Conservation (phyloP, 345 rosid species). For the Diplotaxis tenuifolia region DNA sequence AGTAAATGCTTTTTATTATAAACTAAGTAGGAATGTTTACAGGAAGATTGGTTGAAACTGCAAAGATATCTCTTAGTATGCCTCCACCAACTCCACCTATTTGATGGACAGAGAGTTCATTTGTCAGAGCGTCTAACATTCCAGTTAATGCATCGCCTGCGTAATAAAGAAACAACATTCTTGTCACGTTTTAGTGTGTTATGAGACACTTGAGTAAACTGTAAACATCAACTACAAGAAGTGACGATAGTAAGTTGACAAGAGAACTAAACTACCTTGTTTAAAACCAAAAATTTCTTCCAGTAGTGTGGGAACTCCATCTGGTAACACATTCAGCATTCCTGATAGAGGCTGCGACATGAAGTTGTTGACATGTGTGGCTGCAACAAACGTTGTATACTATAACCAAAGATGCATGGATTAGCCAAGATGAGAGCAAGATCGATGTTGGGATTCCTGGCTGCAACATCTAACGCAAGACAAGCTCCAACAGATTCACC, state of each 20-base stretch:
- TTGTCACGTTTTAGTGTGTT: not conserved
- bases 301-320: conserved; percentile 37
- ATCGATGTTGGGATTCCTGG: conserved; percentile 51
- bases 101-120: conserved; percentile 32
- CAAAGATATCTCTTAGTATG: conserved; percentile 34
- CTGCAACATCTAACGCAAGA: conserved; percentile 58
- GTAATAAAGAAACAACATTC: not conserved
- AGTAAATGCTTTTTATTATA: not conserved
- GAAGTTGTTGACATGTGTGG: conserved; percentile 46
- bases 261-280: not conserved
- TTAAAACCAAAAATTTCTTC: conserved; percentile 38
- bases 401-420: conserved; percentile 25
- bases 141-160: conserved; percentile 42
- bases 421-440: conserved; percentile 54
- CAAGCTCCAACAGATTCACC: conserved; percentile 66
- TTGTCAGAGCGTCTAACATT: conserved; percentile 38
- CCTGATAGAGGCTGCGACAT: conserved; percentile 41
- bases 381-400: conserved; percentile 28
- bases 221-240: not conserved
- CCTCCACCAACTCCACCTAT: conserved; percentile 25
- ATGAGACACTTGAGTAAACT: not conserved
- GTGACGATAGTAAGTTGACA: conserved; percentile 3
- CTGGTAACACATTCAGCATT: conserved; percentile 44
- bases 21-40: conserved; percentile 27
- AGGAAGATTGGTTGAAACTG: conserved; percentile 38